phyloP scores from a whole-genome alignment of 805 yeast species.

The Schwanniomyces pseudopolymorphus region DNA sequence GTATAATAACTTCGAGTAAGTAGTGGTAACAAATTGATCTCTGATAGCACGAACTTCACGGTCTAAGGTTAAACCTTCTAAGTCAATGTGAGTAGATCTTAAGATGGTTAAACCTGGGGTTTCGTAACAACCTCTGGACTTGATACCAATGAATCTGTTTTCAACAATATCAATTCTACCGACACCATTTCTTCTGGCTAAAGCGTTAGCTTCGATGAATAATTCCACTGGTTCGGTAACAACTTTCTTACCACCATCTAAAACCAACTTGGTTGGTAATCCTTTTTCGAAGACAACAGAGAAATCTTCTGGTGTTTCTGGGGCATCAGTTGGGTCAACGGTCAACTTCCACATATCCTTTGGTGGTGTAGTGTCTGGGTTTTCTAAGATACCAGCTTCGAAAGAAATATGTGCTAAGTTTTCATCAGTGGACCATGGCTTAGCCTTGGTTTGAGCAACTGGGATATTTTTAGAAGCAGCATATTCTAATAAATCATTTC shows the following conservation, averaged over 20 bases:
- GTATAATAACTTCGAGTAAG: conserved; percentile 86
- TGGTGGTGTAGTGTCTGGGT: conserved; percentile 98
- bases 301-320: conserved; percentile 88
- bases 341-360: conserved; percentile 99
- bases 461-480: conserved; percentile 91
- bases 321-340: conserved; percentile 94
- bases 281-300: conserved; percentile 82
- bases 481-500: conserved; percentile 92
- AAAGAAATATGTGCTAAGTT: conserved; percentile 98
- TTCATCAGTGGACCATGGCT: conserved; percentile 99
- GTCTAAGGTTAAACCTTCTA: conserved; percentile 95
- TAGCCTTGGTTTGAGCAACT: conserved; percentile 95
- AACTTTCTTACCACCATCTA: conserved; percentile 56
- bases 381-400: conserved; percentile 99
- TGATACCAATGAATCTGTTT: conserved; percentile 97
- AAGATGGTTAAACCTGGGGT: conserved; percentile 96
- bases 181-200: conserved; percentile 99
- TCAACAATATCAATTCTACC: conserved; percentile 99
- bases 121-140: conserved; percentile 99
- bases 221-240: conserved; percentile 89
- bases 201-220: conserved; percentile 86
- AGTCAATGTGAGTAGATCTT: conserved; percentile 91
- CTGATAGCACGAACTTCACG: conserved; percentile 97
- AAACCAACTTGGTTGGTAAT: conserved; percentile 76
- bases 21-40: conserved; percentile 92